Percentiles rank a stretch among this genome's conserved stretches.
Evolutionary conservation across 2,329 filamentous ascomycete genomes (phyloP).

Genomic region (Fusarium austroafricanum): DNA sequence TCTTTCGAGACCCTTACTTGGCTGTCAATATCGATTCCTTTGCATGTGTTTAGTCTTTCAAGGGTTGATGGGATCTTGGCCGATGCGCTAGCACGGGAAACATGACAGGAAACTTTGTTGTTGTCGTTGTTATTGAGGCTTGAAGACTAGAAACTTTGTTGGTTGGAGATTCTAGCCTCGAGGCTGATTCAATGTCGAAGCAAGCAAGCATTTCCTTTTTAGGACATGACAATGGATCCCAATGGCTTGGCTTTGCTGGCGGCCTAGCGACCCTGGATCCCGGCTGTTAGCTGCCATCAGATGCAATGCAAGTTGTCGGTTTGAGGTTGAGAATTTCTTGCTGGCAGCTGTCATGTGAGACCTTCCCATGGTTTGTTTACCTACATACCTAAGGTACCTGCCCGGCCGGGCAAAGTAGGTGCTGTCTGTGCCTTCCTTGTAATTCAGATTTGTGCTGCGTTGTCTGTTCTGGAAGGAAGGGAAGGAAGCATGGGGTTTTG

Average conservation of each 20-base stretch:
- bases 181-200: neutral
- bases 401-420: neutral
- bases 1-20: slow-evolving; percentile 29
- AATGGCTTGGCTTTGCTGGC: neutral
- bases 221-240: neutral
- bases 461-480: slow-evolving; percentile 34
- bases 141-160: neutral
- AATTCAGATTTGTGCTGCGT: neutral
- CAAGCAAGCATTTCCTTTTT: slow-evolving; percentile 17
- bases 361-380: neutral
- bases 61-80: neutral
- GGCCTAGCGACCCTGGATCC: slow-evolving; percentile 7
- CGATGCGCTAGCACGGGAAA: neutral
- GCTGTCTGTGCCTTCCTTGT: neutral
- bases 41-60: neutral
- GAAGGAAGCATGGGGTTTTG: slow-evolving; percentile 6
- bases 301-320: slow-evolving; percentile 6
- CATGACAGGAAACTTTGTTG: neutral
- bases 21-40: neutral
- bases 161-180: neutral
- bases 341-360: slow-evolving; percentile 28
- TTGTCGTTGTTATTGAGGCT: neutral
- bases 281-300: neutral
- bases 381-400: neutral
- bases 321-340: neutral